Evolutionary conservation across 805 yeast genomes (phyloP), one percentile per base, ranked within the genome.

Genomic region (Saccharomyces jurei): DNA sequence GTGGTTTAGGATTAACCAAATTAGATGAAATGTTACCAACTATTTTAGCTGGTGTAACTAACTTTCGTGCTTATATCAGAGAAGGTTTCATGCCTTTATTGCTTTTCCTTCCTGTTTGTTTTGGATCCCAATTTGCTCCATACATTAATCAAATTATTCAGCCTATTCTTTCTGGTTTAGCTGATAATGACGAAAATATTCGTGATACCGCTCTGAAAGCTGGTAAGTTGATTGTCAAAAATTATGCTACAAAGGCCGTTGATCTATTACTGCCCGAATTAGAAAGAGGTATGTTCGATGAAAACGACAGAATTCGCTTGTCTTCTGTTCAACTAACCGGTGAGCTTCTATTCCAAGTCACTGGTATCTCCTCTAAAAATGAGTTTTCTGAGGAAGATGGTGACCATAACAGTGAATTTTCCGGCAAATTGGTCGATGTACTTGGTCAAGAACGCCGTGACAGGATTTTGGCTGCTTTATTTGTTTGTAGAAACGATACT

Each of bases 311-410:
- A 66, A 94, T 94, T 66, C 83, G 99, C 71, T 77, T 90, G 55
- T 87, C 96, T 1, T 90, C 97, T 36, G 95, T 94, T 47, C 97
- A 91, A 73, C 86, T 94, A 59, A 86, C 96, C 5, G 98, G 99
- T 60, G 99, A 94, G 61, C 77, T 94, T 65, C 76, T 94, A 63
- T 91, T 88, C 84, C 96, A 92, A 74, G 84, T 94, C 62, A 86
- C 96, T 48, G 99, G 98, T 69, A 82, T 90, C 57, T 80, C 86
- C 36, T 89, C 91, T 59, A 87, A 82, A 67, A 81, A 79, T 64
- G 95, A 86, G 62, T 78, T 84, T 56, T 64, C 71, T 27, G 81
- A 81, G 49, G 77, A 70, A 29, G 74, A 67, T 8, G 72, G 72
- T 30, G 79, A 75, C 49, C 66, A 68, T 50, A 72, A 73, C 41